phyloP scores from a whole-genome alignment of 768 basidiomycete species.

The Rhodotorula babjevae region DNA sequence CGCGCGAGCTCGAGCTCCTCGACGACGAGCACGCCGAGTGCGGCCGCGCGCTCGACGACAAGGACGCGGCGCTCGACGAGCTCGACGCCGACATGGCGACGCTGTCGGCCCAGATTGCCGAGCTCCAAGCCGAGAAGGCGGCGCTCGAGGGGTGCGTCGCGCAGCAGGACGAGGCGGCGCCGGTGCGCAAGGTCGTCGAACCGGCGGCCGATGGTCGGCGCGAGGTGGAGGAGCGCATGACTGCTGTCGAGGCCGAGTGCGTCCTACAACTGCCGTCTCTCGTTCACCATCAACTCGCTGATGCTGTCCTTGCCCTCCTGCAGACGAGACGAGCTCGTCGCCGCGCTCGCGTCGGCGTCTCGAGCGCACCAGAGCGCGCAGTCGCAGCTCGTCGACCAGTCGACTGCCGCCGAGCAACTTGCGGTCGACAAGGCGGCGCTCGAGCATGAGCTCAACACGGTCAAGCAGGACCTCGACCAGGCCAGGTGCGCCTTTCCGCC shows the following conservation, averaged over 20 bases:
- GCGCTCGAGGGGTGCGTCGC: background rate
- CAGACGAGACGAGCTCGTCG: background rate
- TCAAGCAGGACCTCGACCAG: background rate
- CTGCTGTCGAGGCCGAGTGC: background rate
- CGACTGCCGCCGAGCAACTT: background rate
- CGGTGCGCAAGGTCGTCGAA: background rate
- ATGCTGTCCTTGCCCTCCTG: too few species aligned
- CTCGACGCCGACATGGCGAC: background rate
- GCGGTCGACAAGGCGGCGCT: background rate
- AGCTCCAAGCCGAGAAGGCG: background rate
- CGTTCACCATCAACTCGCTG: too few species aligned
- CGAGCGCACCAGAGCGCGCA: too few species aligned
- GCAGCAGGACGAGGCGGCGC: background rate
- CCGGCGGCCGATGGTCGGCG: too few species aligned
- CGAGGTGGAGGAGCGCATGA: background rate
- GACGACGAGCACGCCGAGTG: background rate
- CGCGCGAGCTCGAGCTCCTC: slow-evolving; percentile 6
- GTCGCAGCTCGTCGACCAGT: background rate
- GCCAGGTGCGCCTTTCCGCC: background rate
- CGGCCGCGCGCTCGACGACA: slow-evolving; percentile 2
- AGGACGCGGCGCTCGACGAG: background rate
- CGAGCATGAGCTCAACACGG: background rate
- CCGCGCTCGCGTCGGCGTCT: background rate
- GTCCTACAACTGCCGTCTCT: background rate
- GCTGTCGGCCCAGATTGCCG: background rate